Percentiles rank a stretch among this genome's conserved stretches.
Conservation (phyloP, 2,329 filamentous ascomycete species). For the Penicillium sp. region DNA sequence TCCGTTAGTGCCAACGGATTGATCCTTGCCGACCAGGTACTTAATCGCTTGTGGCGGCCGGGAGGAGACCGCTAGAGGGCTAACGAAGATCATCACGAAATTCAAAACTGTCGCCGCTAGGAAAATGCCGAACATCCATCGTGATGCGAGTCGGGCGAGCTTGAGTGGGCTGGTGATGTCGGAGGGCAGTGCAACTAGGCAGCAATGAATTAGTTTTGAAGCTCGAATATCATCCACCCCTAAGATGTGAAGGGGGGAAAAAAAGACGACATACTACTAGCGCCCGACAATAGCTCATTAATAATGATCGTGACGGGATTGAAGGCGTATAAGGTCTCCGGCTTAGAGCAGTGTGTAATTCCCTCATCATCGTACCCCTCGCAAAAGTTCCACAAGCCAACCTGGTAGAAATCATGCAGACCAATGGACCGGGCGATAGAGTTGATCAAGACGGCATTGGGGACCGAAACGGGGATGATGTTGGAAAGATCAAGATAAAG, state of each 20-base stretch:
- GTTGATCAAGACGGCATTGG: constrained; percentile 76
- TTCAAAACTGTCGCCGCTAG: constrained; percentile 68
- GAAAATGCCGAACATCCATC: constrained; percentile 90
- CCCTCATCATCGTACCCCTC: constrained; percentile 73
- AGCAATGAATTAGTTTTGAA: not conserved
- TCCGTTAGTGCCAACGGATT: constrained; percentile 8
- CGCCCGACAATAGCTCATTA: constrained; percentile 76
- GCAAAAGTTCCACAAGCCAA: constrained; percentile 90
- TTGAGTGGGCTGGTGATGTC: constrained; percentile 71
- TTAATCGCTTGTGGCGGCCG: constrained; percentile 37
- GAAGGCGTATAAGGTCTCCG: constrained; percentile 79
- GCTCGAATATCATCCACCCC: not conserved
- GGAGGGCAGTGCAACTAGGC: constrained; percentile 69
- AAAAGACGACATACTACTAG: constrained; percentile 59
- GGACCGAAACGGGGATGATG: constrained; percentile 72
- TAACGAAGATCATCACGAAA: constrained; percentile 69
- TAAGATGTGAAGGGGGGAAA: not conserved
- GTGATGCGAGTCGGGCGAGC: constrained; percentile 71
- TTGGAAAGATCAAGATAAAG: constrained; percentile 80
- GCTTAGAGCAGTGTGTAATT: constrained; percentile 72
- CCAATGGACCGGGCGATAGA: constrained; percentile 83
- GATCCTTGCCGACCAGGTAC: constrained; percentile 27
- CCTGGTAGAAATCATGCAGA: constrained; percentile 90
- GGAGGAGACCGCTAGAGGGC: constrained; percentile 52
- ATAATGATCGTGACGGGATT: constrained; percentile 82